phyloP scores from a whole-genome alignment of 2,329 filamentous ascomycete species.

The Pezicula rhizophila region DNA sequence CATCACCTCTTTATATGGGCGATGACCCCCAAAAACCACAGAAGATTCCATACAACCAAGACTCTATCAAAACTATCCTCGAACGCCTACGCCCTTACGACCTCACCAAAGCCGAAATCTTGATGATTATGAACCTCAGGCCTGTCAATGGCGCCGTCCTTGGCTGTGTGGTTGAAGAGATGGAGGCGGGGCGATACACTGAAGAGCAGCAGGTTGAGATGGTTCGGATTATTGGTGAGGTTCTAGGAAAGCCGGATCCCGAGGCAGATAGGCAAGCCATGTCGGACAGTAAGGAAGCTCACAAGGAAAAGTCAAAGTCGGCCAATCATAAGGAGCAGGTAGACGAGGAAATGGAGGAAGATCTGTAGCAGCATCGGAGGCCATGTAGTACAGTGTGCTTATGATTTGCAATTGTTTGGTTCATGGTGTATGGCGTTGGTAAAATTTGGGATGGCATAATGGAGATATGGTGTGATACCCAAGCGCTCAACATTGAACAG shows the following conservation, averaged over 20 bases:
- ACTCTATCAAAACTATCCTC: constrained; percentile 47
- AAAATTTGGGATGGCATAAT: too few relatives aligned
- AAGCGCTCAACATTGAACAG: too few relatives aligned
- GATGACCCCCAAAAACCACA: constrained; percentile 10
- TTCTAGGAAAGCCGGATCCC: constrained; percentile 41
- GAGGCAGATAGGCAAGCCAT: constrained; percentile 25
- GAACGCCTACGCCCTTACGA: constrained; percentile 49
- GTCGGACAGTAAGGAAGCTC: constrained; percentile 17
- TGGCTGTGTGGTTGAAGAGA: constrained; percentile 60
- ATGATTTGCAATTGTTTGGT: too few relatives aligned
- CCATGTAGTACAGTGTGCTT: too few relatives aligned
- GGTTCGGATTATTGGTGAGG: constrained; percentile 47
- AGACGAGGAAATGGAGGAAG: constrained; percentile 14
- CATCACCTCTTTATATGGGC: constrained; percentile 41
- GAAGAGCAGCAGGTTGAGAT: constrained; percentile 52
- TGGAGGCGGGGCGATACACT: constrained; percentile 52
- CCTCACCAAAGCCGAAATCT: constrained; percentile 60
- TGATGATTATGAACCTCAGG: constrained; percentile 63
- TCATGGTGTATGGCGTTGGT: too few relatives aligned
- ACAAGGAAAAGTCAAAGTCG: constrained; percentile 8
- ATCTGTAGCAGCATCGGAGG: too few relatives aligned
- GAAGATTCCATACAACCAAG: constrained; percentile 38
- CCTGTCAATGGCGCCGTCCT: constrained; percentile 51
- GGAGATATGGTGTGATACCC: too few relatives aligned
- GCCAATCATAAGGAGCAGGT: constrained; percentile 2